phyloP scores from a whole-genome alignment of 1,284 basidiomycete species.

The Ganoderma lingzhi region DNA sequence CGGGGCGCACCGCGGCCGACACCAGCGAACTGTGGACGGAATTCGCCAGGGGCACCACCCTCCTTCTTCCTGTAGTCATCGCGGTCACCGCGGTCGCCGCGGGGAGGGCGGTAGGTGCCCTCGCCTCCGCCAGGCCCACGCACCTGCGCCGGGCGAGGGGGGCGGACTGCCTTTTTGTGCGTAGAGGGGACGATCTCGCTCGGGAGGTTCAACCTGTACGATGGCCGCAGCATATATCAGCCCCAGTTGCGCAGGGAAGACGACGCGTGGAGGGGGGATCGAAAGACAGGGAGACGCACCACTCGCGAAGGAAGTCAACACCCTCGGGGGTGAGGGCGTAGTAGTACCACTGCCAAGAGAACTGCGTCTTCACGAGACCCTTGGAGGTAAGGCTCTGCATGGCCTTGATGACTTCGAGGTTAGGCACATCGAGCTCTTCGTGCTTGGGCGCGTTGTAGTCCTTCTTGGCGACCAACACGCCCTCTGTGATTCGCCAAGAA shows the following conservation, averaged over 20 bases:
- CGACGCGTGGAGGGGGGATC: background rate
- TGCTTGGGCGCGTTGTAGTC: slow-evolving; percentile 98
- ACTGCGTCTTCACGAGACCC: slow-evolving; percentile 98
- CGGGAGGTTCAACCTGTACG: slow-evolving; percentile 89
- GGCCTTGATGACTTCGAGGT: slow-evolving; percentile 99
- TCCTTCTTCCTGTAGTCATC: slow-evolving; percentile 93
- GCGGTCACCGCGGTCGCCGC: slow-evolving; percentile 88
- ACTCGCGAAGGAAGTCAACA: slow-evolving; percentile 94
- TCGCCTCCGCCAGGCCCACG: slow-evolving; percentile 68
- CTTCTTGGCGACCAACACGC: slow-evolving; percentile 99
- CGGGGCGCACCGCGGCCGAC: slow-evolving; percentile 88
- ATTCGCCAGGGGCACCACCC: slow-evolving; percentile 78
- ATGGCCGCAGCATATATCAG: background rate
- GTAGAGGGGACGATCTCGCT: slow-evolving; percentile 94
- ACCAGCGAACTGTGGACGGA: slow-evolving; percentile 84
- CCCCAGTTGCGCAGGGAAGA: too few species aligned
- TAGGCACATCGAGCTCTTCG: slow-evolving; percentile 96
- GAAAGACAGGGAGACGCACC: slow-evolving; percentile 56
- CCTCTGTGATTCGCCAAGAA: slow-evolving; percentile 65
- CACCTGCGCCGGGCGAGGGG: slow-evolving; percentile 74
- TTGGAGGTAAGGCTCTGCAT: slow-evolving; percentile 97
- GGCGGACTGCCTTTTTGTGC: slow-evolving; percentile 92
- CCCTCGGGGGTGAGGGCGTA: slow-evolving; percentile 95
- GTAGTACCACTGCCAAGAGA: slow-evolving; percentile 97
- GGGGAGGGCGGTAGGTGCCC: slow-evolving; percentile 87